Percentiles rank a stretch among this genome's conserved stretches.
These are phyloP conservation scores for Areca catechu DNA, from an alignment of 176 grass and related monocot genomes.

Conservation along the genomic window DNA sequence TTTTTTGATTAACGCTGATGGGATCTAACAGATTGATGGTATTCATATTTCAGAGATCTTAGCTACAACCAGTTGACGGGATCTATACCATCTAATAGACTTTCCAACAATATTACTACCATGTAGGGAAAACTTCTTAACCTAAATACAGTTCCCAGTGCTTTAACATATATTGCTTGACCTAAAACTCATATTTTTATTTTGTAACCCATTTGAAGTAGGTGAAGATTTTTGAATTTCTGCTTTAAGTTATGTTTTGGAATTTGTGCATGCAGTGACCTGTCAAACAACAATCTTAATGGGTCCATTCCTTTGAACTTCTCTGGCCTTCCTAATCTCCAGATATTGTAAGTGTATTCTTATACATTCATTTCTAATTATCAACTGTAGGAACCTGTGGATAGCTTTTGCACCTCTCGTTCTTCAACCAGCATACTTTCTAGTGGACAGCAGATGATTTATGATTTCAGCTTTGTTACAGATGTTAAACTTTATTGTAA, in stretches of 20 bases:
- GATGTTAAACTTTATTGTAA: too few species aligned
- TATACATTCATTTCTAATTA: background rate
- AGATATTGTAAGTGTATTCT: constrained; percentile 43
- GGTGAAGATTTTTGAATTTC: too few species aligned
- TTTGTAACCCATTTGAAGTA: too few species aligned
- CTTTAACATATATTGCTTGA: too few species aligned
- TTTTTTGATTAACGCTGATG: too few species aligned
- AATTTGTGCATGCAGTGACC: constrained; percentile 43
- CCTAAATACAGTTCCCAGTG: too few species aligned
- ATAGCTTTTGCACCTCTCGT: too few species aligned
- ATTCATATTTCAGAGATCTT: constrained; percentile 53
- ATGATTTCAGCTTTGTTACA: too few species aligned
- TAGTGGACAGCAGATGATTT: background rate
- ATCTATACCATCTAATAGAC: constrained; percentile 39
- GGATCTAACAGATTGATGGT: constrained; percentile 12
- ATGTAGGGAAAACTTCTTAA: constrained; percentile 26
- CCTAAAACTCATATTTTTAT: too few species aligned
- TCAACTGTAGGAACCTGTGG: too few species aligned
- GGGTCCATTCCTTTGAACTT: constrained; percentile 59
- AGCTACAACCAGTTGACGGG: constrained; percentile 61
- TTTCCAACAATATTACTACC: constrained; percentile 57
- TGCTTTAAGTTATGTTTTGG: constrained; percentile 10
- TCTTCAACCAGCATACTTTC: background rate
- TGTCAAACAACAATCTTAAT: constrained; percentile 51
- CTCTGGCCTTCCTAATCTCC: constrained; percentile 45